Base-by-base conservation (phyloP, 1,139 yeast species). In the Wickerhamiella pararugosa region DNA sequence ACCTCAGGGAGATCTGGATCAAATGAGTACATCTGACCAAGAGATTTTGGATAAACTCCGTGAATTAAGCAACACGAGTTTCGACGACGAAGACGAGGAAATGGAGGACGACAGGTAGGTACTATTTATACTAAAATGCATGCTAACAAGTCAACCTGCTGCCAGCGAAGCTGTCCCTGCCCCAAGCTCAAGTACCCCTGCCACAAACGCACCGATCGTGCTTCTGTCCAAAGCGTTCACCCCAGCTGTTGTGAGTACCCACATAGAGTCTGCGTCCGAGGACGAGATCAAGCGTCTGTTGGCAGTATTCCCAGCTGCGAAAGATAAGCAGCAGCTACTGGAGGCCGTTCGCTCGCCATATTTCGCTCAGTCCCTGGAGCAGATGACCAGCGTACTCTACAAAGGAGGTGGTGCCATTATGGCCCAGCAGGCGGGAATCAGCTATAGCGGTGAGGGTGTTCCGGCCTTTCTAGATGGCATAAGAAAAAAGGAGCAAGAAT, bases 1-100 rank as follows among this genome's bases (percentile, higher is more conserved):
- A 33, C 79, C 80, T 47, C 68, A 69, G 32, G 77, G 75, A 45
- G 75, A 72, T 47, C 60, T 56, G 37, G 56, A 64, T 43, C 70
- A 72, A 55, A 70, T 81, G 61, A 76, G 81, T 29, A 71, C 65
- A 31, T 73, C 73, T 53, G 95, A 86, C 59, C 57, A 66, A 50
- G 66, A 66, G 42, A 63, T 79, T 36, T 59, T 70, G 34, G 67
- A 65, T 32, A 68, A 69, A 51, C 70, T 84, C 48, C 64, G 69
- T 45, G 72, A 71, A 34, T 62, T 81, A 48, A 67, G 84, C 33
- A 56, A 53, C 32, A 59, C 56, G 40, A 55, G 52, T 6, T 44
- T 63, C 15, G 74, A 72, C 26, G 72, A 66, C 7, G 72, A 64
- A 29, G 73, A 65, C 5, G 71, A 60, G 15, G 67, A 66, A 21